Conservation (phyloP, 495 filamentous ascomycete genomes). For the Penicilliopsis zonata region DNA sequence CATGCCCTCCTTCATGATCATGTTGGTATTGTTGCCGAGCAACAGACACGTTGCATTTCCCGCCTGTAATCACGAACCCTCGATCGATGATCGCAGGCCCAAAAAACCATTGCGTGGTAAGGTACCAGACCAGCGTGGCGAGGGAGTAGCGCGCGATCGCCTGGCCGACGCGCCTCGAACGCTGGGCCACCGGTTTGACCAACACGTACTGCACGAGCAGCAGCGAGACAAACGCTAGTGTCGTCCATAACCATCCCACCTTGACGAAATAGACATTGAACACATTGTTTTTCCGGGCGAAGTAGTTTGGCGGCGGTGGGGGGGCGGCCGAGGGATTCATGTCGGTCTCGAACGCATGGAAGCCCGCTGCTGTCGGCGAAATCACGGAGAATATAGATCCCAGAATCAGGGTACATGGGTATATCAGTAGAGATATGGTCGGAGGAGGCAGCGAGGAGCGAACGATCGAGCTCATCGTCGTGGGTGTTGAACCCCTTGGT, state of each 20-base stretch:
- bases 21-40: too few relatives aligned
- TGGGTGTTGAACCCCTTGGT: constrained; percentile 1
- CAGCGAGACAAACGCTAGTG: constrained; percentile 52
- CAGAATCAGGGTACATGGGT: constrained; percentile 64
- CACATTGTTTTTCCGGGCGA: constrained; percentile 81
- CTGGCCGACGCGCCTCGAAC: constrained; percentile 20
- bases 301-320: constrained; percentile 56
- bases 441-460: constrained; percentile 7
- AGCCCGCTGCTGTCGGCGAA: constrained; percentile 49
- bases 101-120: constrained; percentile 93
- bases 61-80: constrained; percentile 69
- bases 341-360: constrained; percentile 44
- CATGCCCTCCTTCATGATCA: constrained; percentile 12
- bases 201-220: constrained; percentile 44
- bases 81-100: constrained; percentile 83
- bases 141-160: constrained; percentile 54
- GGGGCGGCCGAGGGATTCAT: constrained; percentile 12
- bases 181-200: constrained; percentile 16
- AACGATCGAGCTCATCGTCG: constrained; percentile 2
- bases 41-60: constrained; percentile 48
- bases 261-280: constrained; percentile 92
- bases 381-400: constrained; percentile 72
- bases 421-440: constrained; percentile 41
- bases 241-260: constrained; percentile 86
- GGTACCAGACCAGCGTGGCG: constrained; percentile 62